Evolutionary conservation across 257 asterid genomes (phyloP).

Genomic region (Gentiana dahurica): DNA sequence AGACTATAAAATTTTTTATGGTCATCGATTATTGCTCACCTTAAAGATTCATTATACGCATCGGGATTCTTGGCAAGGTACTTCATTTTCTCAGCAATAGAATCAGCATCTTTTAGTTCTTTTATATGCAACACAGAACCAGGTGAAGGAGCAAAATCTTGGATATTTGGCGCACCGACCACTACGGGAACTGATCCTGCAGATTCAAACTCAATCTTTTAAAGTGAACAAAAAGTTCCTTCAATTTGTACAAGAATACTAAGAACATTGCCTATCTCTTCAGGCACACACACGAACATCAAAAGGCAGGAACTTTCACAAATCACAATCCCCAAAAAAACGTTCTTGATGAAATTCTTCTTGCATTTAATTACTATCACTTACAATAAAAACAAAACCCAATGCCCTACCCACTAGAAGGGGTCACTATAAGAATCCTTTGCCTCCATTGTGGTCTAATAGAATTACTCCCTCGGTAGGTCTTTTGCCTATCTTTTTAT

Average conservation of each 20-base stretch:
- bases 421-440: too few relatives aligned
- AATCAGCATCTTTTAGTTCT: conserved; percentile 51
- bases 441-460: too few relatives aligned
- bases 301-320: not conserved
- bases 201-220: conserved; percentile 10
- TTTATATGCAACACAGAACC: conserved; percentile 67
- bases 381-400: too few relatives aligned
- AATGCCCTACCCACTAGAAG: too few relatives aligned
- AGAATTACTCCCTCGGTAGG: too few relatives aligned
- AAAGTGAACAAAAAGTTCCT: conserved; percentile 14
- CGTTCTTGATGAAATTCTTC: not conserved
- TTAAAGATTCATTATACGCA: conserved; percentile 65
- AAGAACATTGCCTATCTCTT: not conserved
- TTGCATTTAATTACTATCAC: not conserved
- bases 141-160: conserved; percentile 81
- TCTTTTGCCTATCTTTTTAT: too few relatives aligned
- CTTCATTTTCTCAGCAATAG: conserved; percentile 71
- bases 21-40: conserved; percentile 28
- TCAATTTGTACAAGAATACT: too few relatives aligned
- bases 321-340: not conserved
- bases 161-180: conserved; percentile 89
- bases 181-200: conserved; percentile 86
- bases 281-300: not conserved
- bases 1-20: not conserved
- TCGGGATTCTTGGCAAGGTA: conserved; percentile 60